Percentiles rank a stretch among this genome's conserved stretches.
These are phyloP conservation scores for Macadamia tetraphylla DNA, from an alignment of 164 flowering plant genomes.

Conservation along the genomic window DNA sequence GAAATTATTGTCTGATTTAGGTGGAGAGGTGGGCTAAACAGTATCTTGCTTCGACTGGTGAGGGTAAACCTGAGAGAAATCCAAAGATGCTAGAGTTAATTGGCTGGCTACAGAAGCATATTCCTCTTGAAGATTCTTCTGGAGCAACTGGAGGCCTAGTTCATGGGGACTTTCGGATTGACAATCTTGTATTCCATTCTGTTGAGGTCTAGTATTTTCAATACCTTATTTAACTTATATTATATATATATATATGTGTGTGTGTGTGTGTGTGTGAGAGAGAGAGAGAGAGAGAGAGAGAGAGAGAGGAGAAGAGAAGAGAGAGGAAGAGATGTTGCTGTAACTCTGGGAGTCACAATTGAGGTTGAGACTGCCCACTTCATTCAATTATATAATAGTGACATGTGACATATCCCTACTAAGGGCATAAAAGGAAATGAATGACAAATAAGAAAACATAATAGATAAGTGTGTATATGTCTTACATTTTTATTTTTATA, in stretches of 20 bases:
- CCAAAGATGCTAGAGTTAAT: conserved; percentile 79
- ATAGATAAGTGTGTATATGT: background rate
- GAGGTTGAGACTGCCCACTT: too few relatives aligned
- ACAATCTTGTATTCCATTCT: conserved; percentile 92
- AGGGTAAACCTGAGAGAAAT: conserved; percentile 71
- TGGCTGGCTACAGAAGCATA: conserved; percentile 63
- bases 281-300: too few relatives aligned
- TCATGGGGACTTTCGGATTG: conserved; percentile 96
- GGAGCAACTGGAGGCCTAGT: conserved; percentile 70
- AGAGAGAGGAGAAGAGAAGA: too few relatives aligned
- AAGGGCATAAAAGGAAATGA: too few relatives aligned
- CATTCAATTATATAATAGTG: too few relatives aligned
- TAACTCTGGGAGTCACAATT: too few relatives aligned
- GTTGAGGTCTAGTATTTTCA: conserved; percentile 51
- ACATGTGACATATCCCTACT: too few relatives aligned
- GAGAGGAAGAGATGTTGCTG: too few relatives aligned
- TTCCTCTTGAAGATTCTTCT: conserved; percentile 86
- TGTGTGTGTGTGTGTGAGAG: too few relatives aligned
- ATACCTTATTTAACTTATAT: background rate
- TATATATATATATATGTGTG: too few relatives aligned
- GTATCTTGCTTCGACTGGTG: conserved; percentile 79
- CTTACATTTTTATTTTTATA: background rate
- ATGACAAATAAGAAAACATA: background rate
- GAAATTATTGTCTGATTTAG: conserved; percentile 26
- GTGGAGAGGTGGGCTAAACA: conserved; percentile 96